Conservation (phyloP, 495 filamentous ascomycete species). For the Penicillium bialowiezense region DNA sequence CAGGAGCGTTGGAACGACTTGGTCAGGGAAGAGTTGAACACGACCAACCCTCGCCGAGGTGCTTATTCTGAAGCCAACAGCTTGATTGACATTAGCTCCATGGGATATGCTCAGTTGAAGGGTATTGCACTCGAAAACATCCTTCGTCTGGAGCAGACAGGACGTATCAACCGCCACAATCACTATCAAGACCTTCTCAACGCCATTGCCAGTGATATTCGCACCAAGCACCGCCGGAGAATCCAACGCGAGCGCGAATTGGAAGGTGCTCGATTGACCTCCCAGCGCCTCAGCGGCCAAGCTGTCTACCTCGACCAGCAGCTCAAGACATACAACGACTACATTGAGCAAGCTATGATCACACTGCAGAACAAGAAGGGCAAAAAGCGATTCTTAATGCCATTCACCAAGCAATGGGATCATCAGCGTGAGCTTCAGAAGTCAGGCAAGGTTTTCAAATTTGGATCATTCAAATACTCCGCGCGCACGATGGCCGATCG, state of each 20-base stretch:
- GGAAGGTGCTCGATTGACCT: constrained; percentile 81
- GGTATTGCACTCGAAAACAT: constrained; percentile 92
- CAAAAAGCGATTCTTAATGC: constrained; percentile 90
- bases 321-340: constrained; percentile 96
- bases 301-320: constrained; percentile 90
- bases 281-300: constrained; percentile 84
- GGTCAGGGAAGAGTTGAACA: constrained; percentile 76
- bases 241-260: constrained; percentile 88
- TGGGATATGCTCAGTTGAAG: constrained; percentile 92
- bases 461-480: constrained; percentile 95
- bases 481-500: constrained; percentile 86
- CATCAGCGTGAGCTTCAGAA: constrained; percentile 93
- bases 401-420: constrained; percentile 98
- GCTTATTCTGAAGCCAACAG: constrained; percentile 89
- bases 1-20: constrained; percentile 83
- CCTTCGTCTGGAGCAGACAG: constrained; percentile 76
- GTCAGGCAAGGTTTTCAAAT: constrained; percentile 88
- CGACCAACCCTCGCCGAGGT: constrained; percentile 65
- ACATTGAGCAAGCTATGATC: constrained; percentile 97
- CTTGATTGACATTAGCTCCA: constrained; percentile 80
- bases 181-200: constrained; percentile 96
- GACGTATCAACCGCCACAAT: constrained; percentile 86
- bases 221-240: constrained; percentile 89
- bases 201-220: constrained; percentile 93
- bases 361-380: constrained; percentile 98